Percentiles rank a stretch among this genome's conserved stretches.
phyloP scores from a whole-genome alignment of 2,329 filamentous ascomycete species.

The Aspergillus sp. region DNA sequence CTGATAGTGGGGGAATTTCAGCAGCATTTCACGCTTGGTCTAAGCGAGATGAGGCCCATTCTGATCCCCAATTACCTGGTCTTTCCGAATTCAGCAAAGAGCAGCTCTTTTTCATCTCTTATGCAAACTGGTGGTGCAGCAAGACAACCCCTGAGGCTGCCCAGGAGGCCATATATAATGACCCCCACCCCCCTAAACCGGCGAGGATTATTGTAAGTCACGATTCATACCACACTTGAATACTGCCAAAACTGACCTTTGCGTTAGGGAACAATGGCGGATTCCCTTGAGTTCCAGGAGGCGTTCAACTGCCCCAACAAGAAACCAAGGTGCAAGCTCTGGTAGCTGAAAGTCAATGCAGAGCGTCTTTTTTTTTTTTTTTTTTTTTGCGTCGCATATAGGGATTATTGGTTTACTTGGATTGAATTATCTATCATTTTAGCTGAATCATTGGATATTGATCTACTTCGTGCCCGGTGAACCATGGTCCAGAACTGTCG shows the following conservation, averaged over 20 bases:
- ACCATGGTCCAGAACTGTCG: background rate
- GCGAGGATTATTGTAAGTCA: slow-evolving; percentile 54
- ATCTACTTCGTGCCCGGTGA: no score
- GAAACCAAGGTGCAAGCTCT: slow-evolving; percentile 68
- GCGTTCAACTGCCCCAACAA: slow-evolving; percentile 66
- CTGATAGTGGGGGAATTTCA: slow-evolving; percentile 66
- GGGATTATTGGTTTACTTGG: background rate
- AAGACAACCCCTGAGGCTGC: slow-evolving; percentile 61
- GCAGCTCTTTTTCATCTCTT: slow-evolving; percentile 69
- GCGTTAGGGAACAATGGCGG: slow-evolving; percentile 60
- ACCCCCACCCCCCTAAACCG: slow-evolving; percentile 65
- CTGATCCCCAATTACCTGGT: slow-evolving; percentile 59
- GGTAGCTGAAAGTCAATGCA: slow-evolving; percentile 48
- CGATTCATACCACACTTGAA: background rate
- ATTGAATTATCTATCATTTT: background rate
- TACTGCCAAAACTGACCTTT: slow-evolving; percentile 6
- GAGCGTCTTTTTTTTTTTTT: background rate
- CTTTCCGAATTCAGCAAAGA: slow-evolving; percentile 64
- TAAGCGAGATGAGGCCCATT: slow-evolving; percentile 53
- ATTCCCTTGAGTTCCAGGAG: slow-evolving; percentile 66
- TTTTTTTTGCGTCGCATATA: no score
- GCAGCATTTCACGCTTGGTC: slow-evolving; percentile 67
- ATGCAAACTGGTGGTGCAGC: slow-evolving; percentile 66
- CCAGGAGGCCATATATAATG: slow-evolving; percentile 58
- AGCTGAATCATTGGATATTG: no score